phyloP scores from a whole-genome alignment of 1,139 yeast genomes.

The Candida frijolesensis region DNA sequence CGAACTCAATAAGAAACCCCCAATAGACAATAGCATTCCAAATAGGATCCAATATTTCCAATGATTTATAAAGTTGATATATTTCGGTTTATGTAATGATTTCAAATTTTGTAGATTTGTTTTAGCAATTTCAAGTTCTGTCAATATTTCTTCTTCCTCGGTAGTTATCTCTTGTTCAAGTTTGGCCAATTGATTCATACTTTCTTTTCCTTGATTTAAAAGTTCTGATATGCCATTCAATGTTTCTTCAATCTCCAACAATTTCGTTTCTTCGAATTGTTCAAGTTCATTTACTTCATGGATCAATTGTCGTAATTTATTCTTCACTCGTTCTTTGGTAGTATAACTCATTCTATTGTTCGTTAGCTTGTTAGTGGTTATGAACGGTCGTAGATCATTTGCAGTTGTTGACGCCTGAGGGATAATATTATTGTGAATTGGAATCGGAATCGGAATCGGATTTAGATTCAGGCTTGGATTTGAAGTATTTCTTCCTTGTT shows the following conservation, averaged over 20 bases:
- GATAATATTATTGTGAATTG: conserved; percentile 7
- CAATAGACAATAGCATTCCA: conserved; percentile 4
- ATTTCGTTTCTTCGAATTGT: conserved; percentile 6
- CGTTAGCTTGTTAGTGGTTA: not conserved
- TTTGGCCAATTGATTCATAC: not conserved
- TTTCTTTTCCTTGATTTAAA: not conserved
- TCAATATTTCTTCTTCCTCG: not conserved
- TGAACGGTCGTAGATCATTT: not conserved
- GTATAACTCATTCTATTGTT: not conserved
- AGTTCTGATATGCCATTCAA: conserved; percentile 5
- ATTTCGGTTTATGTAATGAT: conserved; percentile 2
- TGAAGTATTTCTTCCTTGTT: not conserved
- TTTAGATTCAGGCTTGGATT: not conserved
- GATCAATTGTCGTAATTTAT: conserved; percentile 9
- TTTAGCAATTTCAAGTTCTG: conserved; percentile 8
- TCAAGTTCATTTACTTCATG: conserved; percentile 9
- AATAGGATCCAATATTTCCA: conserved; percentile 5
- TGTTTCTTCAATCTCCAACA: conserved; percentile 4
- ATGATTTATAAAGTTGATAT: not conserved
- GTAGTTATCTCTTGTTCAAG: conserved; percentile 11
- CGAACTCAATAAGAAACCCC: conserved; percentile 19
- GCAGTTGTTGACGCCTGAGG: conserved; percentile 6
- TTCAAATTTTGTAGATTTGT: conserved; percentile 12
- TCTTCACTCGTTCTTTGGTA: conserved; percentile 8
- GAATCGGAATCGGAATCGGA: not conserved